phyloP scores from a whole-genome alignment of 306 rosid genomes.

The Albizia julibrissin region DNA sequence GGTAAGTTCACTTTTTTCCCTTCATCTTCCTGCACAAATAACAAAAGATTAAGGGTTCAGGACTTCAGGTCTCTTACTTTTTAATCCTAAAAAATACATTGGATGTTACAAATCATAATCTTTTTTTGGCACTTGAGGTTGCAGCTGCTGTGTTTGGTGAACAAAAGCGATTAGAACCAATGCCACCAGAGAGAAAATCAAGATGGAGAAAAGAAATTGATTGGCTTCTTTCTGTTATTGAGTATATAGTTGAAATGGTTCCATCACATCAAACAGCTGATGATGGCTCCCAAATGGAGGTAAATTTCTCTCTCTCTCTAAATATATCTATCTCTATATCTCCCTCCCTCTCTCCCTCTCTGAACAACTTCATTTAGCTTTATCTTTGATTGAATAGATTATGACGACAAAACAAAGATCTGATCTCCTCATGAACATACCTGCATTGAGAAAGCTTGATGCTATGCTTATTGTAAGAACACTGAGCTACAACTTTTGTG shows the following conservation, averaged over 20 bases:
- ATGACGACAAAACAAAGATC: constrained; percentile 90
- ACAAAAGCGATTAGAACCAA: constrained; percentile 83
- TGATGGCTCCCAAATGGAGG: constrained; percentile 91
- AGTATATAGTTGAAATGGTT: constrained; percentile 89
- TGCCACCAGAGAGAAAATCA: constrained; percentile 74
- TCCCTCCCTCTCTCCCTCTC: neutral
- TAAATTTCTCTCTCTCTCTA: constrained; percentile 19
- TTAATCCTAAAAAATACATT: neutral
- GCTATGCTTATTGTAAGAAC: constrained; percentile 81
- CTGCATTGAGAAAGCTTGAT: constrained; percentile 89
- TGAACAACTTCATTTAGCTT: neutral
- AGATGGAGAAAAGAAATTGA: constrained; percentile 93
- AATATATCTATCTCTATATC: too few relatives aligned
- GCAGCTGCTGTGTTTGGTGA: constrained; percentile 95
- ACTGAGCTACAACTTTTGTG: neutral
- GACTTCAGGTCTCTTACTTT: neutral
- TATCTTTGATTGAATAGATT: constrained; percentile 52
- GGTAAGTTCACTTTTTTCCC: constrained; percentile 42
- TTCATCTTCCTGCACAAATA: neutral
- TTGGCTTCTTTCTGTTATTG: constrained; percentile 83
- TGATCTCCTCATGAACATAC: constrained; percentile 93
- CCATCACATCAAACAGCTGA: constrained; percentile 75
- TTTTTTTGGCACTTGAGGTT: constrained; percentile 19
- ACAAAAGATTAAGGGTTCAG: neutral
- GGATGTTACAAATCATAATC: neutral